Percentiles rank a stretch among this genome's conserved stretches.
Evolutionary conservation across 176 grass and related monocot genomes (phyloP).

Genomic region (Microstegium vimineum): DNA sequence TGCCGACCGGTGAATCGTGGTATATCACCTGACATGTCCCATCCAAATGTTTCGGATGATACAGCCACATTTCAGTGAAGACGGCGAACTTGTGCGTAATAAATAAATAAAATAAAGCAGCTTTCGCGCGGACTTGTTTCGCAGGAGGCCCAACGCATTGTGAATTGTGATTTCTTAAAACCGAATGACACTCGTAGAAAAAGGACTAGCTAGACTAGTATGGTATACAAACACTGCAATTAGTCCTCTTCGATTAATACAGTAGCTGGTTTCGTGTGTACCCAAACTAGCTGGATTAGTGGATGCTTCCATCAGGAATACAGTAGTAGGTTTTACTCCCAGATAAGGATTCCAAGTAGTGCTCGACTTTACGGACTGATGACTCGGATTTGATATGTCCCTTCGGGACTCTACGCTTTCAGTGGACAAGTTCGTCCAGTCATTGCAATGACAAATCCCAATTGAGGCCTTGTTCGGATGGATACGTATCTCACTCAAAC

Average conservation of each 20-base stretch:
- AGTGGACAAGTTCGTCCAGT: background rate
- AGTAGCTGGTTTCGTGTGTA: background rate
- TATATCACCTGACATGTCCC: background rate
- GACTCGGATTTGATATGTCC: background rate
- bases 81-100: no score
- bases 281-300: background rate
- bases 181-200: background rate
- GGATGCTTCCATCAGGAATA: background rate
- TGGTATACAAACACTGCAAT: background rate
- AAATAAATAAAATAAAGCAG: no score
- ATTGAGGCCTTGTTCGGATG: no score
- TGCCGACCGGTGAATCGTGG: no score
- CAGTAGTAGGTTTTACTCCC: background rate
- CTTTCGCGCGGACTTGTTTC: no score
- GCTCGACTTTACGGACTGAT: background rate
- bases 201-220: background rate
- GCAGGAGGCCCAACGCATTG: no score
- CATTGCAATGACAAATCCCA: background rate
- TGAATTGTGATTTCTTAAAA: no score
- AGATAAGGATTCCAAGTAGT: background rate
- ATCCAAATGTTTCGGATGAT: background rate
- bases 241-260: background rate
- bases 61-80: background rate
- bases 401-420: background rate
- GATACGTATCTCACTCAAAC: no score